Percentiles rank a stretch among this genome's conserved stretches.
These are phyloP conservation scores for Penicilliopsis zonata DNA, from an alignment of 495 filamentous ascomycete species.

Conservation along the genomic window DNA sequence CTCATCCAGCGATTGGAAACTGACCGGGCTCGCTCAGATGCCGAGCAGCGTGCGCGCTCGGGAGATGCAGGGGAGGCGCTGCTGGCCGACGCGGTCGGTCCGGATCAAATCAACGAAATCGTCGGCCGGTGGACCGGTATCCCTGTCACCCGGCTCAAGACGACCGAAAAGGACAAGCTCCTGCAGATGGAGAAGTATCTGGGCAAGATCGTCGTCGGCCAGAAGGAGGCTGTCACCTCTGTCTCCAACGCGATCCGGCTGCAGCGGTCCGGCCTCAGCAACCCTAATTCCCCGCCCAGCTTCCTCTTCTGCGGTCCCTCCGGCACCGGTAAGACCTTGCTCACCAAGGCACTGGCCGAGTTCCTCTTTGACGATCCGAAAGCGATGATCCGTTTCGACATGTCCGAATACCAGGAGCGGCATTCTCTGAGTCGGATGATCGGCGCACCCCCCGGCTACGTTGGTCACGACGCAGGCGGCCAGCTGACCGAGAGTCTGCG, in stretches of 20 bases:
- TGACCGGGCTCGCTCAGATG: constrained; percentile 68
- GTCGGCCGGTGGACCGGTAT: constrained; percentile 95
- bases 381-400: constrained; percentile 97
- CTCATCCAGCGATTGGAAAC: constrained; percentile 69
- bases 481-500: constrained; percentile 91
- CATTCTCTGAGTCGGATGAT: constrained; percentile 97
- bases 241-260: constrained; percentile 94
- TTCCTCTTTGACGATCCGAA: constrained; percentile 98
- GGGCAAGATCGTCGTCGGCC: constrained; percentile 74
- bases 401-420: constrained; percentile 98
- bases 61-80: constrained; percentile 50
- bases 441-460: constrained; percentile 91
- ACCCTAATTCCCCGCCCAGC: constrained; percentile 90
- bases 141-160: constrained; percentile 84
- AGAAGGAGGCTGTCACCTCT: constrained; percentile 85
- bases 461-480: constrained; percentile 91
- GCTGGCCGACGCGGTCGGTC: constrained; percentile 84
- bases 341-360: constrained; percentile 92
- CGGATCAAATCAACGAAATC: constrained; percentile 98
- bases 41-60: constrained; percentile 47
- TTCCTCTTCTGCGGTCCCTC: constrained; percentile 99
- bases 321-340: constrained; percentile 92
- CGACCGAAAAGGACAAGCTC: constrained; percentile 93
- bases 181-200: constrained; percentile 87
- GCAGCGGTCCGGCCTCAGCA: constrained; percentile 83